Percentiles rank a stretch among this genome's conserved stretches.
Evolutionary conservation across 495 filamentous ascomycete species (phyloP).

Genomic region (Extremus antarcticus): DNA sequence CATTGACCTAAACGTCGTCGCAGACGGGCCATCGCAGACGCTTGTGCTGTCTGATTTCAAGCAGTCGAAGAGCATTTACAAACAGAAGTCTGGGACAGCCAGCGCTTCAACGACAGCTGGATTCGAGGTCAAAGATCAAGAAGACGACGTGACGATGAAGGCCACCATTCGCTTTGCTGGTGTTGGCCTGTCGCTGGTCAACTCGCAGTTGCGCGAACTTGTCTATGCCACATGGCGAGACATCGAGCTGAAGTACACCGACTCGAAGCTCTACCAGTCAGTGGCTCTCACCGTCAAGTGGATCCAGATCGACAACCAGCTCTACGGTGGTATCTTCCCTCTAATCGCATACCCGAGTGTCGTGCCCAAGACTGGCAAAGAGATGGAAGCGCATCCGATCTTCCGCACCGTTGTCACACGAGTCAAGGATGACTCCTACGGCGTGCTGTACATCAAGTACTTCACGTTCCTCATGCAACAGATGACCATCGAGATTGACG

Average conservation of each 20-base stretch:
- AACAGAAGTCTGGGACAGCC: conserved; percentile 52
- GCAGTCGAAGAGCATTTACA: conserved; percentile 85
- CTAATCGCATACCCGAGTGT: conserved; percentile 96
- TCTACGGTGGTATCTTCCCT: conserved; percentile 96
- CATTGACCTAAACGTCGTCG: conserved; percentile 90
- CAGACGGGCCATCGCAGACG: conserved; percentile 90
- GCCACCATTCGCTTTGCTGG: conserved; percentile 80
- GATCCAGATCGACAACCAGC: conserved; percentile 98
- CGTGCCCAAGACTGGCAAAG: conserved; percentile 94
- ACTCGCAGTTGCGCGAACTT: conserved; percentile 79
- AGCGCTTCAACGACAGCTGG: conserved; percentile 53
- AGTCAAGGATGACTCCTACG: conserved; percentile 96
- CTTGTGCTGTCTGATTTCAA: conserved; percentile 92
- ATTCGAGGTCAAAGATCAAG: conserved; percentile 87
- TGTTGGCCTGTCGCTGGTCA: conserved; percentile 87
- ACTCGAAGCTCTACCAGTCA: conserved; percentile 87
- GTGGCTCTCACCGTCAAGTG: conserved; percentile 84
- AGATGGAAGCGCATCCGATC: conserved; percentile 93
- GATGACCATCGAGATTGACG: conserved; percentile 96
- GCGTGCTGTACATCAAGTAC: conserved; percentile 97
- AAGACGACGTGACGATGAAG: conserved; percentile 77
- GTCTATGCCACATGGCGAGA: conserved; percentile 91
- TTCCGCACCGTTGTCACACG: conserved; percentile 82
- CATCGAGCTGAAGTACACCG: conserved; percentile 79
- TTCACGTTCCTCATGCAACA: conserved; percentile 87